Base-by-base conservation (phyloP, 805 yeast genomes). In the Saccharomyces eubayanus region DNA sequence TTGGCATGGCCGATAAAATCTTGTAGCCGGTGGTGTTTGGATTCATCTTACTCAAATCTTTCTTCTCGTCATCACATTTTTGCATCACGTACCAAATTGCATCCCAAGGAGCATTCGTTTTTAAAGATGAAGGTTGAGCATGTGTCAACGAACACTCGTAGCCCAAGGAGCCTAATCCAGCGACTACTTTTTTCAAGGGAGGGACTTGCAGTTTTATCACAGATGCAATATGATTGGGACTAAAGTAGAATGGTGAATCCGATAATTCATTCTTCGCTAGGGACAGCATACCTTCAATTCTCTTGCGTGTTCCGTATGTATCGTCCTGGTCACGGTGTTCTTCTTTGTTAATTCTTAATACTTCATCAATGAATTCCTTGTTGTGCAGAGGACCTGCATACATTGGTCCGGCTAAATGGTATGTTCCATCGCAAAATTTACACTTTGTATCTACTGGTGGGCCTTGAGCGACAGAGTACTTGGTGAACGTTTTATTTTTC, bases 321-420 rank as follows among this genome's bases (percentile, higher is more conserved):
- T 75, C 78, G 28, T 76, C 75, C 6, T 31, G 47, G 14, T 28
- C 24, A 53, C 78, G 82, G 24, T 82, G 77, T 8, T 69, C 69
- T 2, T 65, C 72, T 28, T 69, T 64, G 63, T 83, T 79, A 58
- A 82, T 70, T n/a, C 76, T 74, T 52, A 89, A 75, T 48, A 91
- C 77, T 59, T 75, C 79, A 28, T 80, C 75, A 46, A 92, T 75
- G 62, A 92, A 94, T 20, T 77, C 81, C 28, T 68, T 66, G 64
- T 85, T 79, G 64, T 92, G 98, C 54, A 94, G 69, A 6, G 78
- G 74, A 0, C 90, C 96, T 10, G 83, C 90, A 87, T 96, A 94
- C 96, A 94, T 87, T 56, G 99, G 99, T 3, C 99, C 99, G 6
- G 92, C 90, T 36, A 94, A 67, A 66, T 88, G 96, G 67, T 81